A percentile compares a stretch with the other conserved stretches of the same genome.
These are phyloP conservation scores for Singerocomus inundabilis DNA, from an alignment of 1,284 basidiomycete genomes.

Conservation along the genomic window DNA sequence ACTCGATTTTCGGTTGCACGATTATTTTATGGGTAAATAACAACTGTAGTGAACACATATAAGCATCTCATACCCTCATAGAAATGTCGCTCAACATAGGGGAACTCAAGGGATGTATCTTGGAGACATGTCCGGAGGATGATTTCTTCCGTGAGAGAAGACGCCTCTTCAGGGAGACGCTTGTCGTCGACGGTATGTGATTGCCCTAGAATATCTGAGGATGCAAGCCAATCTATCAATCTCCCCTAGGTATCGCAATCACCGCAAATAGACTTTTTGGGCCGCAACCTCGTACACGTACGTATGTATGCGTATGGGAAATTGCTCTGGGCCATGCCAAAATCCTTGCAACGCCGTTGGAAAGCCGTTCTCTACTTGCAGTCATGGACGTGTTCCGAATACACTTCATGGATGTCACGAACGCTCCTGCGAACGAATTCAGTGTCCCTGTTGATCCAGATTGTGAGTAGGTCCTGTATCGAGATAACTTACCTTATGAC, in stretches of 20 bases:
- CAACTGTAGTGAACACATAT: not conserved
- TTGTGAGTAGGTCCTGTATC: constrained; percentile 43
- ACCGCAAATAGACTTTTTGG: constrained; percentile 85
- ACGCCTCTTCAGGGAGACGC: constrained; percentile 35
- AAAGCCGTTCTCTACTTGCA: constrained; percentile 52
- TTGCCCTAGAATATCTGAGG: not conserved
- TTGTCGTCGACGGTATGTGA: constrained; percentile 64
- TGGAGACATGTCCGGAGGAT: constrained; percentile 49
- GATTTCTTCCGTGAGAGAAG: constrained; percentile 33
- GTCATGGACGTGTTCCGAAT: constrained; percentile 59
- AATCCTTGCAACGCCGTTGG: constrained; percentile 53
- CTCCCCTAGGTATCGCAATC: constrained; percentile 76
- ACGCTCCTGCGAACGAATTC: constrained; percentile 77
- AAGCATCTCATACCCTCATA: constrained; percentile 29
- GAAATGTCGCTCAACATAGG: constrained; percentile 79
- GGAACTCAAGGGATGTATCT: constrained; percentile 53
- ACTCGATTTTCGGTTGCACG: constrained; percentile 74
- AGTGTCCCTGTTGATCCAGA: constrained; percentile 68
- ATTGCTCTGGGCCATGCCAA: constrained; percentile 65
- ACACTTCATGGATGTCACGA: constrained; percentile 74
- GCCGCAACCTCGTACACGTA: constrained; percentile 76
- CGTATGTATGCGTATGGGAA: constrained; percentile 92
- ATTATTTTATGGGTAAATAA: constrained; percentile 80
- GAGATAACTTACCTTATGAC: constrained; percentile 7
- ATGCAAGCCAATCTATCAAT: constrained; percentile 27